Evolutionary conservation across 805 yeast genomes (phyloP), one percentile per base, ranked within the genome.

Genomic region (Hanseniaspora jakobsenii): DNA sequence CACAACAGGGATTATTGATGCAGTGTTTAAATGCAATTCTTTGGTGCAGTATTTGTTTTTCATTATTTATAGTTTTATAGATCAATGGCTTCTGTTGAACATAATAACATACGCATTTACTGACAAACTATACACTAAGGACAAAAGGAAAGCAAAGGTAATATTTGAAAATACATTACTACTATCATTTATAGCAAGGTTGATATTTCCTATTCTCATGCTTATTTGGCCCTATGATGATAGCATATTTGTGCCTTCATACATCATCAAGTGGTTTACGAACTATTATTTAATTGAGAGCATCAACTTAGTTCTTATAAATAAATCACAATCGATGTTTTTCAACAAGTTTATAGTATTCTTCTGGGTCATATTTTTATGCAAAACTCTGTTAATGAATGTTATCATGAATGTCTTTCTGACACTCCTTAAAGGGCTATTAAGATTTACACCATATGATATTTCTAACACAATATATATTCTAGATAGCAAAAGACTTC

Each of bases 181-280:
- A 36, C 70, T 86, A 5, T 78, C 96, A 0, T 77, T 84, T 35
- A 75, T 83, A 1, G 78, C 89, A 31, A 84, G 81, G 55, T 16
- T 42, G 26, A 66, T 89, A 18, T 78, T 89, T 50, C 98, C 98
- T 0, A 80, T 91, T 16, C 67, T 91, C 27, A 89, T 89, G 87
- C 66, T 91, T 26, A 89, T 91, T 28, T 91, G 99, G 99, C 91
- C 94, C 0, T 91, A 91, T 55, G 95, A 91, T 56, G 32, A 36
- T 32, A 42, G 46, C 30, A 73, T 81, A n/a, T 67, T 79, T 1
- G 67, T 80, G 3, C 78, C 81, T 0, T 70, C 77, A 17, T 64
- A 66, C 5, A 63, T 77, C 8, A 80, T 82, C 24, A 72, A 72
- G 48, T 65, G 75, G 51, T 71, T 78, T 3, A 79, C 81, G 0